A percentile compares a stretch with the other conserved stretches of the same genome.
phyloP scores from a whole-genome alignment of 768 basidiomycete species.

The Daedaleopsis nitida region DNA sequence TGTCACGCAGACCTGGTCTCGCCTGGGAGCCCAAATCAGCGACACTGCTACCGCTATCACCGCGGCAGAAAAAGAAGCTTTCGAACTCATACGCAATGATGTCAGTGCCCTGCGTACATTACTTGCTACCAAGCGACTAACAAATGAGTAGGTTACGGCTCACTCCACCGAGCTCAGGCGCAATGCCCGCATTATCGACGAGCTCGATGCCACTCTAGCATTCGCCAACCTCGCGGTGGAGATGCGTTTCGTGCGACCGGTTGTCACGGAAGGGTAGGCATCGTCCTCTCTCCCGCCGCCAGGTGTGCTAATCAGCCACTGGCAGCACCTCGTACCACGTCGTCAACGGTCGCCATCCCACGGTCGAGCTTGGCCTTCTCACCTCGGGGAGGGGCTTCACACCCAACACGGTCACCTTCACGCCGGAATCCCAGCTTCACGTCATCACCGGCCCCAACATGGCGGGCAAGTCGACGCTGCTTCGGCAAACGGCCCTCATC shows the following conservation, averaged over 20 bases:
- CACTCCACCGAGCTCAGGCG: slow-evolving; percentile 58
- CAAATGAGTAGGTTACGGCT: slow-evolving; percentile 55
- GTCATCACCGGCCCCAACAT: slow-evolving; percentile 94
- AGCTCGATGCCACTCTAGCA: slow-evolving; percentile 81
- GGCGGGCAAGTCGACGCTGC: slow-evolving; percentile 92
- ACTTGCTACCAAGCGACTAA: background rate
- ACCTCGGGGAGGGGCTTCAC: slow-evolving; percentile 76
- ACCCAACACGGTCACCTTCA: slow-evolving; percentile 76
- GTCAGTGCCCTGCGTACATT: slow-evolving; percentile 37
- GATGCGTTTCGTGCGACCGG: slow-evolving; percentile 73
- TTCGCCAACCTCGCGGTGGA: slow-evolving; percentile 83
- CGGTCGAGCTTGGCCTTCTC: slow-evolving; percentile 87
- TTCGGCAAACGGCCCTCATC: slow-evolving; percentile 90
- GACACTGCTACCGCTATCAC: slow-evolving; percentile 55
- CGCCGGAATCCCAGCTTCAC: slow-evolving; percentile 65
- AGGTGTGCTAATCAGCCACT: background rate
- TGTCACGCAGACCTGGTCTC: slow-evolving; percentile 64
- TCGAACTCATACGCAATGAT: slow-evolving; percentile 67
- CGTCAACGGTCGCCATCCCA: slow-evolving; percentile 84
- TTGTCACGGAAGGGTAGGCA: slow-evolving; percentile 64
- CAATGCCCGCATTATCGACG: slow-evolving; percentile 81
- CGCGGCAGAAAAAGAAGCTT: slow-evolving; percentile 70
- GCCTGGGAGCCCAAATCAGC: slow-evolving; percentile 67
- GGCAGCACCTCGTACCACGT: slow-evolving; percentile 65
- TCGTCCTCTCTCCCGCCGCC: background rate